These are phyloP conservation scores for Beauveria caledonica DNA, from an alignment of 2,329 filamentous ascomycete species.

Conservation along the genomic window DNA sequence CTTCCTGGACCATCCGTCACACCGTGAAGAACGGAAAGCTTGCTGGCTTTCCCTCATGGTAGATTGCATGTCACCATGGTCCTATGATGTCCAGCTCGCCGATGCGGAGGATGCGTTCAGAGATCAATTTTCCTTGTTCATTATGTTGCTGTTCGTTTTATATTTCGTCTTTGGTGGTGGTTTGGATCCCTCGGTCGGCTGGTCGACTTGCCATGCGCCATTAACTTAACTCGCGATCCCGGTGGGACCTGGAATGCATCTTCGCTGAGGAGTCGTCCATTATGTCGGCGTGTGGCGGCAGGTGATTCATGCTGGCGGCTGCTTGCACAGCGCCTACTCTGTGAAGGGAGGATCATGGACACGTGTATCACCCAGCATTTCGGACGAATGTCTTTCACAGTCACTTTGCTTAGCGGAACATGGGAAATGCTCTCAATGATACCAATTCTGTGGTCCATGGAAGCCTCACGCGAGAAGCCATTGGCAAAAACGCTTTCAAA, in stretches of 20 bases:
- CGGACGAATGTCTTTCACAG: background rate
- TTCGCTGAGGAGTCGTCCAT: background rate
- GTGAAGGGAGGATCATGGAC: background rate
- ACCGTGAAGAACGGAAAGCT: background rate
- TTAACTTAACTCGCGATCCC: background rate
- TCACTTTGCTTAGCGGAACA: background rate
- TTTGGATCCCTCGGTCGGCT: constrained; percentile 15
- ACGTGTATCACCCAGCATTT: background rate
- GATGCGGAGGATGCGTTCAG: constrained; percentile 7
- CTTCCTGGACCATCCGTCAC: constrained; percentile 2
- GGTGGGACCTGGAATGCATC: background rate
- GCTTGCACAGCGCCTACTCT: background rate
- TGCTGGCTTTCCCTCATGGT: background rate
- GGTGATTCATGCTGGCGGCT: background rate
- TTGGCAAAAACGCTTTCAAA: background rate
- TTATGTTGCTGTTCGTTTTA: constrained; percentile 23
- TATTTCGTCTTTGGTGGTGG: constrained; percentile 15
- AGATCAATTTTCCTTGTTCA: constrained; percentile 9
- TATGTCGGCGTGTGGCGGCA: background rate
- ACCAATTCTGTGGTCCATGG: background rate
- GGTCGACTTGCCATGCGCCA: background rate
- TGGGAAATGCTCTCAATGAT: background rate
- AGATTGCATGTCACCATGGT: constrained; percentile 2
- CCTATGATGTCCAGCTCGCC: background rate
- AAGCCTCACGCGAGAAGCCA: background rate